Evolutionary conservation across 1,284 basidiomycete species (phyloP).

Genomic region (Ceratobasidium sp.): DNA sequence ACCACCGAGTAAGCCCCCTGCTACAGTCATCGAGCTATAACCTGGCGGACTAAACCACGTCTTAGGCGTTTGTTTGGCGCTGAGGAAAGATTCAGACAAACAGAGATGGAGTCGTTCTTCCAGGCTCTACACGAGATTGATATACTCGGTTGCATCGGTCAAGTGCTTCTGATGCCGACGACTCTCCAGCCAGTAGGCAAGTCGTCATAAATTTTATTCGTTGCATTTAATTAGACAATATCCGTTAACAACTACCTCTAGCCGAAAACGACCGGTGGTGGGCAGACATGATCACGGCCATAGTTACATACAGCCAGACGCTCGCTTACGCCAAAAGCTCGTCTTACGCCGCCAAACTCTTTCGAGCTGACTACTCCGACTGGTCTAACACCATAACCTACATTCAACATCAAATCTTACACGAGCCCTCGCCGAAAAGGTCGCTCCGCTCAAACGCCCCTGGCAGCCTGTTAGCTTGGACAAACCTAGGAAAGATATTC

Average conservation of each 20-base stretch:
- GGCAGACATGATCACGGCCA: background rate
- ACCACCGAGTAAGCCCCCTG: slow-evolving; percentile 8
- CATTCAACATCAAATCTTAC: background rate
- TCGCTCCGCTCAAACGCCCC: background rate
- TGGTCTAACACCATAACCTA: background rate
- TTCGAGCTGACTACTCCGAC: background rate
- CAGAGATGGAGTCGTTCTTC: background rate
- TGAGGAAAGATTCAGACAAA: background rate
- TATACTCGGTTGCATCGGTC: background rate
- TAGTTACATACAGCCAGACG: background rate
- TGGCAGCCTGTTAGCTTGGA: slow-evolving; percentile 2
- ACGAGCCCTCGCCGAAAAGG: background rate
- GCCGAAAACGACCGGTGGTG: background rate
- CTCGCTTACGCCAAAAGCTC: slow-evolving; percentile 5
- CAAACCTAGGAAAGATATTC: background rate
- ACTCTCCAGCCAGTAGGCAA: background rate
- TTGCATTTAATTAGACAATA: too few species aligned
- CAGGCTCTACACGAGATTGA: background rate
- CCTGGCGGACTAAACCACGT: too few species aligned
- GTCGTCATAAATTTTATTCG: too few species aligned
- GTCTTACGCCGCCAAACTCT: background rate
- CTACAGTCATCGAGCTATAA: background rate
- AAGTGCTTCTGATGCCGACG: background rate
- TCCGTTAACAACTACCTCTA: background rate
- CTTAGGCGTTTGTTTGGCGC: background rate